Percentiles rank a stretch among this genome's conserved stretches.
phyloP scores from a whole-genome alignment of 306 rosid genomes.

The Begonia fuchsioides region DNA sequence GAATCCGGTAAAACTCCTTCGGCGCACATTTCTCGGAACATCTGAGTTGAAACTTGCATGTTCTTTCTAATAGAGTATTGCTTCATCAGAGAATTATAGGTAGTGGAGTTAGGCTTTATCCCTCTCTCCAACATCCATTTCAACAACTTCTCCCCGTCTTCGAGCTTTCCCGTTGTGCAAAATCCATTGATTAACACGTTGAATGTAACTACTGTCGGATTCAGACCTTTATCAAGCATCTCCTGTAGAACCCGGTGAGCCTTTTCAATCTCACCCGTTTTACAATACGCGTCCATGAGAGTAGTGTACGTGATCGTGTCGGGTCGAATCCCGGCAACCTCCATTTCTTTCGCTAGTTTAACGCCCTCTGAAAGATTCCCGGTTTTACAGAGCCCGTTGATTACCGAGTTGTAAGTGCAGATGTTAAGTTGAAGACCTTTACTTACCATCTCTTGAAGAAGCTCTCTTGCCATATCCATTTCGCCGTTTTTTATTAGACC shows the following conservation, averaged over 20 bases:
- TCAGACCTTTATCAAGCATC: constrained; percentile 58
- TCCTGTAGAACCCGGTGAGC: constrained; percentile 51
- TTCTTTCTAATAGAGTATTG: constrained; percentile 66
- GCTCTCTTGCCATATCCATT: constrained; percentile 63
- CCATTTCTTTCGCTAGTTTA: constrained; percentile 62
- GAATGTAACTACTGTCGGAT: constrained; percentile 79
- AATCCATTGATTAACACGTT: constrained; percentile 85
- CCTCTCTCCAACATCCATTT: constrained; percentile 77
- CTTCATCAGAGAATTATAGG: constrained; percentile 82
- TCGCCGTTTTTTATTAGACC: constrained; percentile 78
- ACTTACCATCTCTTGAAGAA: constrained; percentile 60
- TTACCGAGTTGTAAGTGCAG: constrained; percentile 51
- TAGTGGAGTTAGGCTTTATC: constrained; percentile 53
- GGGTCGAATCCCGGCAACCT: constrained; percentile 50
- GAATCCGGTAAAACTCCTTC: constrained; percentile 55
- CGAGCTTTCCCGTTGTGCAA: constrained; percentile 72
- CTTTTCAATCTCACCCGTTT: constrained; percentile 50
- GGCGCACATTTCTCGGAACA: constrained; percentile 47
- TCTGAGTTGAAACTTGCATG: constrained; percentile 38
- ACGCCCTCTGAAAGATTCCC: constrained; percentile 58
- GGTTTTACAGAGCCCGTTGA: constrained; percentile 75
- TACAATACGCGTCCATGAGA: constrained; percentile 75
- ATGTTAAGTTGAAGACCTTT: constrained; percentile 77
- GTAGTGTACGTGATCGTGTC: constrained; percentile 77
- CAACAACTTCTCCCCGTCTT: constrained; percentile 61